Evolutionary conservation across 208 protist genomes (phyloP).

Genomic region (Crithidia fasciculata): DNA sequence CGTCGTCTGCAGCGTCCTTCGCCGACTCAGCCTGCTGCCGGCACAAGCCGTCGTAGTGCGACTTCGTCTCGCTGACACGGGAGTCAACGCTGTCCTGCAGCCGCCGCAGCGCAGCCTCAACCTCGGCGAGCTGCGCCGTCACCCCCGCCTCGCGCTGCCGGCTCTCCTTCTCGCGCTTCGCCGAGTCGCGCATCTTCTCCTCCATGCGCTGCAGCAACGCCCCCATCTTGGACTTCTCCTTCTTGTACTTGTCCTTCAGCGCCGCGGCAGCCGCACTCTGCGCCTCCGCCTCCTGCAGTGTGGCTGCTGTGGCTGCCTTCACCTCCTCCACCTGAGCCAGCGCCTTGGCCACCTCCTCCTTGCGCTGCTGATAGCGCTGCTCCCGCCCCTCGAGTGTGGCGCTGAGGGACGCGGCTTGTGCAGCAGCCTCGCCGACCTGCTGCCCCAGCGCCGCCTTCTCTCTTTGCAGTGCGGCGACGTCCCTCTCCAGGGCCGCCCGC

Average conservation of each 20-base stretch:
- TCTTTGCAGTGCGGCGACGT: conserved; percentile 17
- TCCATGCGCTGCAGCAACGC: conserved; percentile 51
- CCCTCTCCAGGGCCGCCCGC: conserved; percentile 22
- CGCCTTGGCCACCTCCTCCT: conserved; percentile 45
- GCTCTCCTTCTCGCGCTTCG: conserved; percentile 45
- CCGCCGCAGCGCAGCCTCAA: conserved; percentile 32
- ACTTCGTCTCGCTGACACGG: conserved; percentile 32
- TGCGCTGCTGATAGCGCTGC: conserved; percentile 48
- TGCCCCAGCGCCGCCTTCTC: conserved; percentile 26
- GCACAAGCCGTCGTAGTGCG: conserved; percentile 36
- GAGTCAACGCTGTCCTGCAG: conserved; percentile 34
- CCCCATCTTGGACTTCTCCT: conserved; percentile 69
- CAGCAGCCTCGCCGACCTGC: conserved; percentile 20
- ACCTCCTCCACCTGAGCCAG: conserved; percentile 44
- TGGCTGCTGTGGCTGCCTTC: conserved; percentile 28
- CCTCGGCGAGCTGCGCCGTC: conserved; percentile 28
- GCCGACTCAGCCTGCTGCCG: conserved; percentile 40
- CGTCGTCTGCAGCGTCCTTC: conserved; percentile 31
- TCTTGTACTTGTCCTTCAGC: conserved; percentile 63
- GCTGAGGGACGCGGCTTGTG: conserved; percentile 30
- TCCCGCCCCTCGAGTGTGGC: conserved; percentile 36
- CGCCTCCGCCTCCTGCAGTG: conserved; percentile 34
- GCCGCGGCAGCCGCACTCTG: conserved; percentile 43
- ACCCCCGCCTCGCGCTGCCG: conserved; percentile 42
- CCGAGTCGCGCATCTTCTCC: conserved; percentile 36